Evolutionary conservation across 768 basidiomycete genomes (phyloP), one percentile per base, ranked within the genome.

Genomic region (Suillus alpinus): DNA sequence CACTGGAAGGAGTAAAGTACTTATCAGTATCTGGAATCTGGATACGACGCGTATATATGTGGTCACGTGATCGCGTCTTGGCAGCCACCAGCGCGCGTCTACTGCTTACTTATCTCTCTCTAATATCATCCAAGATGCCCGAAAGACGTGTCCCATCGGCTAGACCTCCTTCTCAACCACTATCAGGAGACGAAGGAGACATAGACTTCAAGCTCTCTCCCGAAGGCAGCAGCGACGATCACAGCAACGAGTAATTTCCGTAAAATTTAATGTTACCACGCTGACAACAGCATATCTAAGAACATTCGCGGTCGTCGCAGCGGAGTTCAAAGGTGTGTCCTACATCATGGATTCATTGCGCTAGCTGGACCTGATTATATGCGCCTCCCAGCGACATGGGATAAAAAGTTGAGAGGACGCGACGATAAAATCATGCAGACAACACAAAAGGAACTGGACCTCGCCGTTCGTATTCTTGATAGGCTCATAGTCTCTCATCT

Each of bases 271-370:
- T 10, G 1, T 9, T 8, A 46, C 7, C n/a, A 14, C 9, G 7
- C 18, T 53, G 16, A 46, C 29, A 8, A 36, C 18, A 34, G 5
- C 39, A 37, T 26, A 18, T 34, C 16, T 9, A 43, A 73, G 73
- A 44, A 31, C 60, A n/a, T 75, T 71, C 13, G 70, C 73, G 5
- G 71, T 55, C 36, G 67, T 73, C 7, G 72, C 72, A 10, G 67
- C 69, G 18, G 72, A 73, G 39, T 73, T 73, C 63, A 73, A 73
- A 58, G 64, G 72, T 75, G 6, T 58, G 10, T 34, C 16, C 23
- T n/a, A 50, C 34, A 18, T 32, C 32, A 18, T 37, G 0, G 14
- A 1, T 32, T 49, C 8, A 29, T 9, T n/a, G 10, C 14, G 6
- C 13, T 31, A 3, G 9, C 18, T 32, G 12, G 9, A 6, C 6